Evolutionary conservation across 2,329 filamentous ascomycete species (phyloP), one percentile per base, ranked within the genome.

Genomic region (Alternaria dauci): DNA sequence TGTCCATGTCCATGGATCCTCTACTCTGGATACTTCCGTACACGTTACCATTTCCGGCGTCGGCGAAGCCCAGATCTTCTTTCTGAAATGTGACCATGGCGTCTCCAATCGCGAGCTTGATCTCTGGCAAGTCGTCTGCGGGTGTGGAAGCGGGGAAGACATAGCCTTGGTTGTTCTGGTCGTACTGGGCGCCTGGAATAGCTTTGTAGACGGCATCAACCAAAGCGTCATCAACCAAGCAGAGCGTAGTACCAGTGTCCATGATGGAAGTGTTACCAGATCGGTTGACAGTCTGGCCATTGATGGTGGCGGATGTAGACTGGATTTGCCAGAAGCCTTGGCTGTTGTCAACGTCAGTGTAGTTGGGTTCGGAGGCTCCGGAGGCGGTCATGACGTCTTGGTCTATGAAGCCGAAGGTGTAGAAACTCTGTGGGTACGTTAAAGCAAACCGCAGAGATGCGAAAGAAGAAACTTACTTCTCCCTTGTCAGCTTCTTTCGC

Each of bases 231-330:
- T 86, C 85, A 9, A 89, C 76, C 50, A 90, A 80, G 54, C 89
- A 78, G 28, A 91, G 86, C 0, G 88, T 88, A 41, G 89, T 91
- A 41, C 89, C 89, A 2, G 89, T 91, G 77, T 91, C 89, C 71
- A 87, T 87, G 74, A 87, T 83, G 50, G 80, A 73, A 43, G 76
- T 68, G 42, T 79, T 72, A n/a, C 41, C 34, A 4, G 59, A 62
- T 5, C 70, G 63, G 20, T 41, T 52, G 47, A 81, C 77, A 71
- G 79, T 69, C 12, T 68, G 39, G 18, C 74, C 73, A 54, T 77
- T 75, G 55, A 86, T 87, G 46, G 87, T 73, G 25, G 80, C 80
- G 32, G 84, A 85, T 18, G 81, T 80, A 5, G 85, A 80, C 12
- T 80, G 82, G 71, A 91, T 84, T 58, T 84, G 77, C 88, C 88